Conservation (phyloP, 345 rosid genomes). For the Syzygium jambos region DNA sequence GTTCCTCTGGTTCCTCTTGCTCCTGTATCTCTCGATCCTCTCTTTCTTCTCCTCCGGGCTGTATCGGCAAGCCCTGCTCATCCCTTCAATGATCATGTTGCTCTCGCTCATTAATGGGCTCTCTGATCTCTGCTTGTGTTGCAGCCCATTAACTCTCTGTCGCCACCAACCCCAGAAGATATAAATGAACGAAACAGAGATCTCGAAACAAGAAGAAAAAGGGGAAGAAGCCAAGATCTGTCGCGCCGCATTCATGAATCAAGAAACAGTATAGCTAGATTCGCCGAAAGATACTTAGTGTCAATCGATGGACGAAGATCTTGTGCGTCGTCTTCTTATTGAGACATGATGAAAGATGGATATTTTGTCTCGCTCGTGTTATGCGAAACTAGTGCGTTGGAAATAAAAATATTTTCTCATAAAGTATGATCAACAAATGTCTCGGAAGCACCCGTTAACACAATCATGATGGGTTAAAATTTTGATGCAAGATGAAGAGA, state of each 20-base stretch:
- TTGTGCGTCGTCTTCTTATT: background rate
- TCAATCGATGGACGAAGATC: background rate
- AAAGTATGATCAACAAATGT: background rate
- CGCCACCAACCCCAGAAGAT: background rate
- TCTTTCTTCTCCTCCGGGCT: slow-evolving; percentile 91
- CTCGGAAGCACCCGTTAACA: background rate
- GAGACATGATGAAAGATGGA: background rate
- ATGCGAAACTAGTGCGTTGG: background rate
- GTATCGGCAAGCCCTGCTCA: slow-evolving; percentile 67
- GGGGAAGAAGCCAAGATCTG: background rate
- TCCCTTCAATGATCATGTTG: slow-evolving; percentile 65
- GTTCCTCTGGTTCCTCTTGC: slow-evolving; percentile 75
- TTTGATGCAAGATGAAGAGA: background rate
- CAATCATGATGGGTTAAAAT: too few species aligned
- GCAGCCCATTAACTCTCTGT: slow-evolving; percentile 17
- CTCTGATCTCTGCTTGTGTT: slow-evolving; percentile 35
- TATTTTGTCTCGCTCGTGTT: background rate
- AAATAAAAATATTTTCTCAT: background rate
- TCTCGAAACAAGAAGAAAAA: background rate
- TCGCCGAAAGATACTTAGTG: background rate
- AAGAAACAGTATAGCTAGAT: background rate
- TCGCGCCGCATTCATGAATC: background rate
- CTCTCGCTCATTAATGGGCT: slow-evolving; percentile 64
- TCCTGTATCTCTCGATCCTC: slow-evolving; percentile 74
- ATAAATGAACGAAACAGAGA: background rate